Evolutionary conservation across 768 basidiomycete genomes (phyloP).

Genomic region (Dentipellis fragilis): DNA sequence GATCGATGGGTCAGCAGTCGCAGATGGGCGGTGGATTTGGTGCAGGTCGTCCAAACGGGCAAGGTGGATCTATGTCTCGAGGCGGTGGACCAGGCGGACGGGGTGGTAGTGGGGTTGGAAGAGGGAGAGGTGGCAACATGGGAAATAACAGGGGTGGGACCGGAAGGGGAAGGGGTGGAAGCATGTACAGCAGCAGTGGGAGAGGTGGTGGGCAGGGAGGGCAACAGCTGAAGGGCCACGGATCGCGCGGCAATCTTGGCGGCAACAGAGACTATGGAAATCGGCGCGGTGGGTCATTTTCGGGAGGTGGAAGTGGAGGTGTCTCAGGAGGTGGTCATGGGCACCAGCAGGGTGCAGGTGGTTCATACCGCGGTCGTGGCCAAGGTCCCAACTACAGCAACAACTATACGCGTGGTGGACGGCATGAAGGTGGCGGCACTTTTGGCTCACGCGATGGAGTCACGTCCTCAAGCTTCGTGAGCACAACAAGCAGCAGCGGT

Average conservation of each 20-base stretch:
- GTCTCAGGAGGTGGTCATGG: slow-evolving; percentile 26
- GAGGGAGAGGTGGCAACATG: slow-evolving; percentile 43
- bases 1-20: slow-evolving; percentile 27
- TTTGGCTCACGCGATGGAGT: slow-evolving; percentile 35
- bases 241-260: slow-evolving; percentile 55
- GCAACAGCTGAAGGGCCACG: slow-evolving; percentile 44
- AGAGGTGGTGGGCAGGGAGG: slow-evolving; percentile 36
- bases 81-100: slow-evolving; percentile 35
- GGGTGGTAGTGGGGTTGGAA: slow-evolving; percentile 23
- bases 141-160: slow-evolving; percentile 29
- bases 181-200: slow-evolving; percentile 26
- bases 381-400: slow-evolving; percentile 35
- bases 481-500: slow-evolving; percentile 28
- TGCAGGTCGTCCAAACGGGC: slow-evolving; percentile 28
- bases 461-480: slow-evolving; percentile 11
- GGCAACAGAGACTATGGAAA: slow-evolving; percentile 50
- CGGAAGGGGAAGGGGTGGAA: slow-evolving; percentile 27
- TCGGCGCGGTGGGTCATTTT: slow-evolving; percentile 60
- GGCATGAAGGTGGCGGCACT: slow-evolving; percentile 28
- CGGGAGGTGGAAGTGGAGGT: slow-evolving; percentile 31
- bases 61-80: slow-evolving; percentile 27
- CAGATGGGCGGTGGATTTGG: slow-evolving; percentile 19
- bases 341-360: slow-evolving; percentile 15
- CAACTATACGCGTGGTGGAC: slow-evolving; percentile 25
- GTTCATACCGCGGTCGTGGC: slow-evolving; percentile 47